Base-by-base conservation (phyloP, 1,139 yeast genomes). In the Pichia sp. region DNA sequence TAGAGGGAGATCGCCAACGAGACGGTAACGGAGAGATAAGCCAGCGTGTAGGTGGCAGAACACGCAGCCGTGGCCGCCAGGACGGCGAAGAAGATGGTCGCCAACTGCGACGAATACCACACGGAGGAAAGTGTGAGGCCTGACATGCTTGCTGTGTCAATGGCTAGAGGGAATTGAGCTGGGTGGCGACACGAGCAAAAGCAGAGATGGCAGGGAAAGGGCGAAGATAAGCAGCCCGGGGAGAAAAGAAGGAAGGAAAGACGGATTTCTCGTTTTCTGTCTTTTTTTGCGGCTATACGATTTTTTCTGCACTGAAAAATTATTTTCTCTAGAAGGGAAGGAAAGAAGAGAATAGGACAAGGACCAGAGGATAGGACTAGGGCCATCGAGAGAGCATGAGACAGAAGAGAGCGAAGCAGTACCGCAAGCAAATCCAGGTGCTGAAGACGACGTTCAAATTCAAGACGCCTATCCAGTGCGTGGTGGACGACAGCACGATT, bases 391-490 rank as follows among this genome's bases (percentile, higher is more conserved):
- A 30, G 24, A 29, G 52, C 55, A 93, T 93, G 99, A 90, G 96
- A 77, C 97, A 92, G 72, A 92, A 92, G 72, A 80, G 99, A 71
- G 96, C 97, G 53, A 93, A 93, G 71, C 79, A 95, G 2, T 93
- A 95, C 73, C 85, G 92, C 70, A 93, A 92, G 75, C 97, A 89
- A 69, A 87, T 93, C 87, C 81, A 84, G 64, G 85, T 88, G 54
- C 87, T 90, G 66, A 80, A 81, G 60, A 86, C 90, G 68, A 80
- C 95, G 29, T 93, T 93, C 79, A 88, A 88, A 67, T 93, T 95
- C 76, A 81, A 97, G 66, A 92, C 88, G 63, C 99, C 99, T 1
- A 92, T 85, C 65, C 99, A 93, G 73, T 85, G 91, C 30, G 71
- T 87, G 29, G 84, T 92, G 6, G 99, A 93, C 68, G 89, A 89